These are phyloP conservation scores for Ampelomyces quisqualis DNA, from an alignment of 2,329 filamentous ascomycete species.

Conservation along the genomic window DNA sequence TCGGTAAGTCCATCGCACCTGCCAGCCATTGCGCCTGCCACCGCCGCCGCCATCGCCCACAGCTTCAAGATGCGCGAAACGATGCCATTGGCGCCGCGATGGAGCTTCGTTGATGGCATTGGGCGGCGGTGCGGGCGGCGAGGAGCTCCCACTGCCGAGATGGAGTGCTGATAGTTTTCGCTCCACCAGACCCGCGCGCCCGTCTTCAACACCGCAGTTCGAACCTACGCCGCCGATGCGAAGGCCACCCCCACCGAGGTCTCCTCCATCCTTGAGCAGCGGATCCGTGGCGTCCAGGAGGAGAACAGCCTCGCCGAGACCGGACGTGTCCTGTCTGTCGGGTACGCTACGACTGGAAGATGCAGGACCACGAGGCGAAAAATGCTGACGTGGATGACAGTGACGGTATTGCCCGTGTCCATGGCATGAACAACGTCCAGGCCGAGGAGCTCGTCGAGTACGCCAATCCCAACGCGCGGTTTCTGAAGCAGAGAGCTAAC, in stretches of 20 bases:
- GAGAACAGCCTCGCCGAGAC: constrained; percentile 96
- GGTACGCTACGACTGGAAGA: constrained; percentile 66
- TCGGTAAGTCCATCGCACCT: constrained; percentile 74
- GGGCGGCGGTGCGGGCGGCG: constrained; percentile 19
- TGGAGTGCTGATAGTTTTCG: constrained; percentile 53
- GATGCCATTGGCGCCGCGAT: constrained; percentile 44
- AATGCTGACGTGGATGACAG: constrained; percentile 56
- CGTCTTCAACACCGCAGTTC: constrained; percentile 71
- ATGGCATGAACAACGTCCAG: constrained; percentile 99
- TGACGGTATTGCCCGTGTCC: constrained; percentile 99
- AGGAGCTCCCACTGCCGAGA: constrained; percentile 39
- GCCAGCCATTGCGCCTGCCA: constrained; percentile 46
- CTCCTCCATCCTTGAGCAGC: constrained; percentile 98
- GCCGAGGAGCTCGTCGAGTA: constrained; percentile 99
- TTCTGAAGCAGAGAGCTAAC: constrained; percentile 28
- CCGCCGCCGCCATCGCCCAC: constrained; percentile 33
- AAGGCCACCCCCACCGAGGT: constrained; percentile 98
- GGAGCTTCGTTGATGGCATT: constrained; percentile 35
- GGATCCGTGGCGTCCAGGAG: constrained; percentile 97
- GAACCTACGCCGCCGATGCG: constrained; percentile 87
- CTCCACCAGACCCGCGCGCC: constrained; percentile 77
- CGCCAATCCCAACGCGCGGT: constrained; percentile 47
- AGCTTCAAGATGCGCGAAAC: constrained; percentile 36
- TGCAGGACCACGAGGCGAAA: constrained; percentile 25
- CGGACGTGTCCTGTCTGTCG: constrained; percentile 96